Conservation (phyloP, 768 basidiomycete species). For the Pleurotus tuber-regium region DNA sequence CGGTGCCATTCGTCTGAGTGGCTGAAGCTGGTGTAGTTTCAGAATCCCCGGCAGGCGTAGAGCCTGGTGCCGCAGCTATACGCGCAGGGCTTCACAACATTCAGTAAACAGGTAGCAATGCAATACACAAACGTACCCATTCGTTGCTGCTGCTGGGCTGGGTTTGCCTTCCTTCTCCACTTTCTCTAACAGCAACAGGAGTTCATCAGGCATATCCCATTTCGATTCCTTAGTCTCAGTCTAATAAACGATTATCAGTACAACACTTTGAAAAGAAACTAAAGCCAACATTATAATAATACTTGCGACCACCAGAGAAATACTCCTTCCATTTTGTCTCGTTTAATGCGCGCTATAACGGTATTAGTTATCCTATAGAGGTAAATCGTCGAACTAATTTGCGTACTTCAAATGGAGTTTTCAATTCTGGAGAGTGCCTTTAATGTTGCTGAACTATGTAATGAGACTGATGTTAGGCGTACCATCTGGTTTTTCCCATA, state of each 20-base stretch:
- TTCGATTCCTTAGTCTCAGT: slow-evolving; percentile 89
- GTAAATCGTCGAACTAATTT: slow-evolving; percentile 11
- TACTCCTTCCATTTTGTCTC: slow-evolving; percentile 97
- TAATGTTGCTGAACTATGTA: too few species aligned
- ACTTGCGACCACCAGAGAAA: slow-evolving; percentile 86
- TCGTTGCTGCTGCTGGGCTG: slow-evolving; percentile 13
- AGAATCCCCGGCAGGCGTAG: slow-evolving; percentile 49
- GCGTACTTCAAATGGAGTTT: slow-evolving; percentile 86
- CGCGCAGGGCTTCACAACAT: slow-evolving; percentile 21
- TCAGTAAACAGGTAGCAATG: neutral
- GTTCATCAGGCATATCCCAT: slow-evolving; percentile 97
- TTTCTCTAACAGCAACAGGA: slow-evolving; percentile 79
- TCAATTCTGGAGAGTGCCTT: slow-evolving; percentile 63
- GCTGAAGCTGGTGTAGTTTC: slow-evolving; percentile 49
- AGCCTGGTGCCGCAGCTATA: slow-evolving; percentile 29
- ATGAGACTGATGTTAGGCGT: too few species aligned
- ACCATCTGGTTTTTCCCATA: slow-evolving; percentile 99
- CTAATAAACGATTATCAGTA: too few species aligned
- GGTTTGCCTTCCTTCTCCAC: slow-evolving; percentile 72
- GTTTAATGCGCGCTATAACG: slow-evolving; percentile 71
- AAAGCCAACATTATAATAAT: slow-evolving; percentile 80
- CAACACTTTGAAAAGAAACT: too few species aligned
- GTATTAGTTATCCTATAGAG: slow-evolving; percentile 12
- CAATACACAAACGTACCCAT: slow-evolving; percentile 15
- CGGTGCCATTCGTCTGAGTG: slow-evolving; percentile 47